phyloP scores from a whole-genome alignment of 495 filamentous ascomycete species.

The Thermothielavioides terrestris region DNA sequence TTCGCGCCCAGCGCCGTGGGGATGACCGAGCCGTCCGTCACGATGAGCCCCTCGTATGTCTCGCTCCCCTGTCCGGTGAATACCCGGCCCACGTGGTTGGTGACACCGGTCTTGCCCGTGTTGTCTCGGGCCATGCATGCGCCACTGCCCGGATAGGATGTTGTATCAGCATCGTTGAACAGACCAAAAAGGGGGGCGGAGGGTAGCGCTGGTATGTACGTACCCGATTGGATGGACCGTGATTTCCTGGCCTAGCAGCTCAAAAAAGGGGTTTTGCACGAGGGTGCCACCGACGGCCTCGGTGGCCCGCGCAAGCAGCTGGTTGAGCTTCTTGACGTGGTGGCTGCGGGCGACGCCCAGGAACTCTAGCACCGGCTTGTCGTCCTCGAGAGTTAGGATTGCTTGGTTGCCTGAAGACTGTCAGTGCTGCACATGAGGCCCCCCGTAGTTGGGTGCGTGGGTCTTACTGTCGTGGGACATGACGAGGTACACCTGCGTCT shows the following conservation, averaged over 20 bases:
- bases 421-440: too few species aligned
- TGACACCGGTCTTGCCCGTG: slow-evolving; percentile 50
- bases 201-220: slow-evolving; percentile 7
- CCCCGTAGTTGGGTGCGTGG: too few species aligned
- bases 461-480: slow-evolving; percentile 58
- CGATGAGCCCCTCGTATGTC: slow-evolving; percentile 49
- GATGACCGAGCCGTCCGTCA: slow-evolving; percentile 55
- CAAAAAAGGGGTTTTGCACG: slow-evolving; percentile 48
- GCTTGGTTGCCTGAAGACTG: slow-evolving; percentile 45
- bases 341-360: slow-evolving; percentile 46
- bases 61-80: slow-evolving; percentile 46
- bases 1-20: slow-evolving; percentile 59
- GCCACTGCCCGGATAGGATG: slow-evolving; percentile 32
- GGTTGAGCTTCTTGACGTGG: slow-evolving; percentile 47
- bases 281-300: slow-evolving; percentile 50
- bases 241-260: slow-evolving; percentile 45
- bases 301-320: slow-evolving; percentile 44
- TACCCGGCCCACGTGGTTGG: slow-evolving; percentile 53
- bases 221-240: slow-evolving; percentile 62
- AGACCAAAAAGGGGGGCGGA: background rate
- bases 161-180: slow-evolving; percentile 7
- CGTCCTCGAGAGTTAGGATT: slow-evolving; percentile 48
- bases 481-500: slow-evolving; percentile 58
- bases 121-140: slow-evolving; percentile 54
- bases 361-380: slow-evolving; percentile 52